Percentiles rank a stretch among this genome's conserved stretches.
Conservation (phyloP, 108 stramenopile species). For the Cyclostephanos tholiformis region DNA sequence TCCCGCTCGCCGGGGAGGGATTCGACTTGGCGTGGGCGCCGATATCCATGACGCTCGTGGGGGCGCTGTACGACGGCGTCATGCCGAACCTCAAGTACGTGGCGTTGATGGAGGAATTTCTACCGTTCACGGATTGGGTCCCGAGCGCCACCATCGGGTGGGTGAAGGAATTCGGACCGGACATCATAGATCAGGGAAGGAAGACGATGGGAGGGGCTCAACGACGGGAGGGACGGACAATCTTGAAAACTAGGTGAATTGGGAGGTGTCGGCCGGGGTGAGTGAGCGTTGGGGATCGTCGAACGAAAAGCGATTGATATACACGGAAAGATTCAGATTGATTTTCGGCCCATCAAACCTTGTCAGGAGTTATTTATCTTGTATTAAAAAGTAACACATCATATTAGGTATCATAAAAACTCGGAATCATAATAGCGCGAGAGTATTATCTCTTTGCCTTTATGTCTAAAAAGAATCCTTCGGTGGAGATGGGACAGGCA, state of each 20-base stretch:
- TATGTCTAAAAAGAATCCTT: too few species aligned
- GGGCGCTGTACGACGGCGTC: slow-evolving; percentile 84
- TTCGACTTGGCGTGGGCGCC: slow-evolving; percentile 93
- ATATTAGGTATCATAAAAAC: too few species aligned
- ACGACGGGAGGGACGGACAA: background rate
- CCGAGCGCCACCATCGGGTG: slow-evolving; percentile 91
- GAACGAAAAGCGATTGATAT: too few species aligned
- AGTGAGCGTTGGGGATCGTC: too few species aligned
- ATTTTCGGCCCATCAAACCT: too few species aligned
- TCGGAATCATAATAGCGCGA: too few species aligned
- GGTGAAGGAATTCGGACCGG: slow-evolving; percentile 73
- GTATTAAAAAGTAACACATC: too few species aligned
- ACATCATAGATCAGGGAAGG: slow-evolving; percentile 35
- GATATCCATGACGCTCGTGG: slow-evolving; percentile 76
- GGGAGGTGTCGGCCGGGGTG: background rate
- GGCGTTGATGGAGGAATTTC: slow-evolving; percentile 79
- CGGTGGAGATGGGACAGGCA: too few species aligned
- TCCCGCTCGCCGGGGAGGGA: slow-evolving; percentile 87
- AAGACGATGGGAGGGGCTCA: slow-evolving; percentile 30
- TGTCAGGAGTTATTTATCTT: too few species aligned
- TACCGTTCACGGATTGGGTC: slow-evolving; percentile 94
- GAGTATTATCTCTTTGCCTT: too few species aligned
- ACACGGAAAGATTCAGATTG: too few species aligned
- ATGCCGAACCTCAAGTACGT: slow-evolving; percentile 79
- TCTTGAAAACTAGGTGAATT: background rate